Evolutionary conservation across 768 basidiomycete species (phyloP).

Genomic region (Dictyophora rubrovolvata): DNA sequence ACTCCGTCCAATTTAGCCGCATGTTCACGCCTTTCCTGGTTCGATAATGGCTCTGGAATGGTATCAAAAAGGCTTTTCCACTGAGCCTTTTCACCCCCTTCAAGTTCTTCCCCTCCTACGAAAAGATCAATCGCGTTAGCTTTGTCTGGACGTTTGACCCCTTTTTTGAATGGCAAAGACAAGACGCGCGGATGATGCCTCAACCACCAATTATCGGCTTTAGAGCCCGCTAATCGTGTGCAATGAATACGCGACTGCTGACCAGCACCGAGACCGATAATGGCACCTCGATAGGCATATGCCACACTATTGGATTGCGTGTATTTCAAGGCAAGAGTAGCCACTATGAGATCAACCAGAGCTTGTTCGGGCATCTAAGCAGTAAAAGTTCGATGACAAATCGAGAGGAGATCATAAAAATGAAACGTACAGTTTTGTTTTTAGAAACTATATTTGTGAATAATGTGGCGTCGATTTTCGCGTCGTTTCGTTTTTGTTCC

Average conservation of each 20-base stretch:
- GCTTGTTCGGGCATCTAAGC: slow-evolving; percentile 64
- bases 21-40: slow-evolving; percentile 68
- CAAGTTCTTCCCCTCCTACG: slow-evolving; percentile 80
- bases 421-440: slow-evolving; percentile 63
- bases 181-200: slow-evolving; percentile 94
- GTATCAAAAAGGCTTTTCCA: slow-evolving; percentile 86
- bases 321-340: slow-evolving; percentile 95
- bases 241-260: slow-evolving; percentile 99
- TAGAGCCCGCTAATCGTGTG: slow-evolving; percentile 92
- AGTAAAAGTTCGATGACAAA: background rate
- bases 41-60: slow-evolving; percentile 52
- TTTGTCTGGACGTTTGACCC: slow-evolving; percentile 95
- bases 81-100: slow-evolving; percentile 79
- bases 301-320: slow-evolving; percentile 99
- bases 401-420: background rate
- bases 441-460: slow-evolving; percentile 85
- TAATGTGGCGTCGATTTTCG: slow-evolving; percentile 68
- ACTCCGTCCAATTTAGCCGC: slow-evolving; percentile 68
- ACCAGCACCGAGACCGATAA: slow-evolving; percentile 93
- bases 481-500: slow-evolving; percentile 85
- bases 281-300: slow-evolving; percentile 84
- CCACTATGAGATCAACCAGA: slow-evolving; percentile 86
- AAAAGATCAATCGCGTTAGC: slow-evolving; percentile 97
- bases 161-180: slow-evolving; percentile 90
- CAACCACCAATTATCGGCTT: slow-evolving; percentile 99